Conservation (phyloP, 495 filamentous ascomycete species). For the Barbatosphaeria neglecta region DNA sequence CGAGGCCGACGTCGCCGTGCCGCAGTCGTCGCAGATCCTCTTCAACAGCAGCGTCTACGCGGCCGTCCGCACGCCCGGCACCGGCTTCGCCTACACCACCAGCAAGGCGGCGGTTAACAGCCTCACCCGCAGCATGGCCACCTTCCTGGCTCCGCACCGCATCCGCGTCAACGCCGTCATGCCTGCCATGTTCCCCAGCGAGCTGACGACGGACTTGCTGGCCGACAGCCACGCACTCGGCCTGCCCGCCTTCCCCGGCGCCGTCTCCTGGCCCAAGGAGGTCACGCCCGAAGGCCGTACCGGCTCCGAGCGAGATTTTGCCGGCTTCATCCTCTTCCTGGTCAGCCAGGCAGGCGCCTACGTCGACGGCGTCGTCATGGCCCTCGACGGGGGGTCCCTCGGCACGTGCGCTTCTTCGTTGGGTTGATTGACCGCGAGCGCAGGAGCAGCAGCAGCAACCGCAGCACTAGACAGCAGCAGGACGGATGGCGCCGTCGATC, state of each 20-base stretch:
- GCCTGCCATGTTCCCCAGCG: conserved; percentile 50
- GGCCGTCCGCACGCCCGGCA: conserved; percentile 37
- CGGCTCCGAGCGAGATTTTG: conserved; percentile 35
- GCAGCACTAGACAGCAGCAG: too few species aligned
- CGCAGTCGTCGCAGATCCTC: conserved; percentile 43
- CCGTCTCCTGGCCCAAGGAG: conserved; percentile 13
- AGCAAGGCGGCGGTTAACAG: conserved; percentile 50
- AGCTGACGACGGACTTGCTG: conserved; percentile 19
- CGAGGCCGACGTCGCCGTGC: conserved; percentile 15
- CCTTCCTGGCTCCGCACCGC: conserved; percentile 36
- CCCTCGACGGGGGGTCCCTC: conserved; percentile 40
- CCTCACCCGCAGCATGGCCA: conserved; percentile 47
- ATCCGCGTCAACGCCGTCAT: conserved; percentile 50
- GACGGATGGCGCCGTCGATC: too few species aligned
- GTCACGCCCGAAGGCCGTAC: conserved; percentile 31
- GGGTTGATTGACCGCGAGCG: too few species aligned
- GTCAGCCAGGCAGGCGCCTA: conserved; percentile 36
- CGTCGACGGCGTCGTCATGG: conserved; percentile 31
- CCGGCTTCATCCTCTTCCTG: conserved; percentile 33
- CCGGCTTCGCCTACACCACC: conserved; percentile 44
- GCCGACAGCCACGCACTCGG: neutral
- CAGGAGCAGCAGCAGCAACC: too few species aligned
- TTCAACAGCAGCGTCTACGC: conserved; percentile 47
- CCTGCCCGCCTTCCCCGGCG: neutral
- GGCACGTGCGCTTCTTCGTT: too few species aligned